phyloP scores from a whole-genome alignment of 164 flowering plant genomes.

The Tinospora cordifolia region DNA sequence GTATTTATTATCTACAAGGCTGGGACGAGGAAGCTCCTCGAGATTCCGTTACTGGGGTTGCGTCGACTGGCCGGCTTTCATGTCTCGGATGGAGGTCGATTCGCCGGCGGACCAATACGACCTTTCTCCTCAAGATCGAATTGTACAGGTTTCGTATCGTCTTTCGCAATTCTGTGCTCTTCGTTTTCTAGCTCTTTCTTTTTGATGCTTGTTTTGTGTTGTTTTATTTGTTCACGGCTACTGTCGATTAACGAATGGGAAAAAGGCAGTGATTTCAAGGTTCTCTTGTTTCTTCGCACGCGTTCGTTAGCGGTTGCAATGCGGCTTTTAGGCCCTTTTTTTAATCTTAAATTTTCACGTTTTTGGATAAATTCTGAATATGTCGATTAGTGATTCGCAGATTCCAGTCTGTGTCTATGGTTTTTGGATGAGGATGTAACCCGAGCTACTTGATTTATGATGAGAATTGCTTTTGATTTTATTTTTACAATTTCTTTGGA shows the following conservation, averaged over 20 bases:
- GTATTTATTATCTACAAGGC: constrained; percentile 14
- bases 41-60: constrained; percentile 37
- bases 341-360: too few species aligned
- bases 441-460: background rate
- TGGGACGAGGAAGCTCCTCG: constrained; percentile 44
- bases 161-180: background rate
- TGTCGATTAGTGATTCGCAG: too few species aligned
- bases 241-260: background rate
- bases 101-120: constrained; percentile 23
- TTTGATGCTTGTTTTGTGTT: background rate
- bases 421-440: background rate
- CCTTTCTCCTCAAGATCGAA: constrained; percentile 34
- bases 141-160: constrained; percentile 34
- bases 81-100: constrained; percentile 45
- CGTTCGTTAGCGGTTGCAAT: background rate
- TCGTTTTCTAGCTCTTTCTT: background rate
- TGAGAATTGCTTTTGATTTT: background rate
- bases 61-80: constrained; percentile 39
- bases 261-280: background rate
- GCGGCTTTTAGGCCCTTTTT: too few species aligned
- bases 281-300: background rate
- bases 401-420: too few species aligned
- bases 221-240: background rate
- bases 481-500: background rate
- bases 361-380: too few species aligned